Percentiles rank a stretch among this genome's conserved stretches.
These are phyloP conservation scores for Mycena rosella DNA, from an alignment of 768 basidiomycete species.

Conservation along the genomic window DNA sequence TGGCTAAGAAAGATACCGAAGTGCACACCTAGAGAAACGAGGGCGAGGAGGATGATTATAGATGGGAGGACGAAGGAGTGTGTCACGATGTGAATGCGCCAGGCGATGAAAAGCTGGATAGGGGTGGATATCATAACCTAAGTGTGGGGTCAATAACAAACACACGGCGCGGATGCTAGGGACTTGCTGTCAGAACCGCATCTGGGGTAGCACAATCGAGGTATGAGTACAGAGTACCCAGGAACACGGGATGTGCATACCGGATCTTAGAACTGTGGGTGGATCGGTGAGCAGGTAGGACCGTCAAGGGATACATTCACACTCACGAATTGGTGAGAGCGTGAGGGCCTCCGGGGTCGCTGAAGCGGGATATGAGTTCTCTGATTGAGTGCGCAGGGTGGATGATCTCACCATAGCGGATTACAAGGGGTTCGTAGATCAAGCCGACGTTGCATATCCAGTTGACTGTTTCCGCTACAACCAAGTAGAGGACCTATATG, in stretches of 20 bases:
- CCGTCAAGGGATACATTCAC: too few species aligned
- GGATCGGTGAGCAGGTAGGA: too few species aligned
- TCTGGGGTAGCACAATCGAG: too few species aligned
- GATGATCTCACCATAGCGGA: constrained; percentile 33
- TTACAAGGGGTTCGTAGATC: constrained; percentile 36
- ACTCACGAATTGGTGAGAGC: constrained; percentile 25
- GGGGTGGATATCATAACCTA: constrained; percentile 37
- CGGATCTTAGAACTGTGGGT: constrained; percentile 4
- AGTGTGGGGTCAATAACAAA: not conserved
- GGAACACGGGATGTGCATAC: constrained; percentile 10
- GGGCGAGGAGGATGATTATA: not conserved
- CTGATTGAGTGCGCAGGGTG: too few species aligned
- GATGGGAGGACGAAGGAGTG: constrained; percentile 13
- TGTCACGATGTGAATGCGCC: constrained; percentile 32
- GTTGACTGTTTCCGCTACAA: constrained; percentile 32
- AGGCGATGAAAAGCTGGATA: constrained; percentile 36
- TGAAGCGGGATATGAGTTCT: not conserved
- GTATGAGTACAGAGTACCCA: too few species aligned
- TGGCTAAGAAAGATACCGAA: too few species aligned
- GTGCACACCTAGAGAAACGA: constrained; percentile 19
- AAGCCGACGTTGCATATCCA: constrained; percentile 31
- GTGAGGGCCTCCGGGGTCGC: constrained; percentile 8
- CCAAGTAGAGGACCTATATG: constrained; percentile 27
- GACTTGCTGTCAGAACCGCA: constrained; percentile 21
- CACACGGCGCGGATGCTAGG: too few species aligned